Base-by-base conservation (phyloP, 2,329 filamentous ascomycete species). In the Fusarium humuli region DNA sequence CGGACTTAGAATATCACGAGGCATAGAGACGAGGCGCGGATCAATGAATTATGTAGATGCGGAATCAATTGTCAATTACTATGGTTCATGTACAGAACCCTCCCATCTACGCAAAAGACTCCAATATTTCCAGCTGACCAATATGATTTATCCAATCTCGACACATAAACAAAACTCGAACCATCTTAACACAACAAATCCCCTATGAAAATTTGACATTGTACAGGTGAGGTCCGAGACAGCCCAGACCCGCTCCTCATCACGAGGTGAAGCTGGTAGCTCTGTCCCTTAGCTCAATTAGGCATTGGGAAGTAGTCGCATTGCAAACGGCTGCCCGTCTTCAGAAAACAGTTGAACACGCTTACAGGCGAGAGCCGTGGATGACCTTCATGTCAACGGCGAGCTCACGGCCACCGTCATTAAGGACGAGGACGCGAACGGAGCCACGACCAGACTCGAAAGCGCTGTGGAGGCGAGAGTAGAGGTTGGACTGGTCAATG, bases 341-440 rank as follows among this genome's bases (percentile, higher is more conserved):
- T 53, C 50, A 68, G 44, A 61, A 59, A 67, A 56, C 63, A 69
- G 65, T 68, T 66, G 60, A 71, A 65, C 30, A 66, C 64, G 70
- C 72, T 85, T 90, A 91, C 81, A 91, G 83, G 77, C 87, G 87
- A 73, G 88, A 90, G 79, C 88, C 89, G 86, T 99, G 96, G 80
- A 98, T 92, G 80, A 97, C 92, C 92, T 98, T 98, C 90, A 97
- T 96, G 89, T 99, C 96, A 76, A 99, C 96, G 77, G 92, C 94
- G 79, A 99, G 90, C 90, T 99, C 96, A 78, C 92, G 90, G 77
- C 94, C 94, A 78, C 91, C 88, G 83, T 99, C 96, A 83, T 90
- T 94, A 84, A 99, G 94, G 83, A 99, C 96, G 69, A 98, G 91
- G 79, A 97, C 94, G 76, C 96, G 93, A 79, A 99, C 92, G 80